Base-by-base conservation (phyloP, 192 early-diverging fungal genomes). In the Coemansia sp. region DNA sequence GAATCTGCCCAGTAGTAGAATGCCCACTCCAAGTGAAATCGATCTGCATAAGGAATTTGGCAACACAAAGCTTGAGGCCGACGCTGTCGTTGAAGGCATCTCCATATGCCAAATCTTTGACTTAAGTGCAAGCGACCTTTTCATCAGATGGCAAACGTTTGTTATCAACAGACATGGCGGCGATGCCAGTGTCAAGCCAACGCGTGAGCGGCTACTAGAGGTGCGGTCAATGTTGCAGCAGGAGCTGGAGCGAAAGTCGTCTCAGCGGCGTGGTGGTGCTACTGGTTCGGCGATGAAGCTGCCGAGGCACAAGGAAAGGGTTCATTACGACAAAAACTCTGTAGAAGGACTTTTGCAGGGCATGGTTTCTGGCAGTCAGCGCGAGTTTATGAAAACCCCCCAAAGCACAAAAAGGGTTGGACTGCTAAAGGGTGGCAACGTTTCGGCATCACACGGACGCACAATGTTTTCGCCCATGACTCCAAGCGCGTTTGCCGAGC, bases 101-200 rank as follows among this genome's bases (percentile, higher is more conserved):
- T 70, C 75, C 2, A 77, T 82, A 33, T 77, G 80, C 68, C 60
- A 73, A 59, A 70, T 65, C 20, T 77, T 71, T 65, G 71, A 42
- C 13, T 51, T 77, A n/a, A 45, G 59, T 21, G 65, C 80, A 3
- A 63, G 46, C 59, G 80, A 82, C 43, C 63, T 82, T 26, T 77
- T 77, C 53, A 74, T 82, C 25, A 64, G 72, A 37, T 82, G 80
- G 80, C 80, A 82, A 53, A 65, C 74, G 2, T 70, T 72, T 55
- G 28, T 77, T 26, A 73, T 82, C 60, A 82, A 82, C 63, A 61
- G 52, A 16, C 61, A 74, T 34, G 75, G 68, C 33, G 80, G 80
- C 59, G 63, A 71, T 35, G 63, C 48, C 4, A 60, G 62, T 35
- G 33, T 77, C 35, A 48, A 67, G 40, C 74, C 75, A 30, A 82